phyloP scores from a whole-genome alignment of 352 stramenopile genomes.

The Globisporangium viniferum region DNA sequence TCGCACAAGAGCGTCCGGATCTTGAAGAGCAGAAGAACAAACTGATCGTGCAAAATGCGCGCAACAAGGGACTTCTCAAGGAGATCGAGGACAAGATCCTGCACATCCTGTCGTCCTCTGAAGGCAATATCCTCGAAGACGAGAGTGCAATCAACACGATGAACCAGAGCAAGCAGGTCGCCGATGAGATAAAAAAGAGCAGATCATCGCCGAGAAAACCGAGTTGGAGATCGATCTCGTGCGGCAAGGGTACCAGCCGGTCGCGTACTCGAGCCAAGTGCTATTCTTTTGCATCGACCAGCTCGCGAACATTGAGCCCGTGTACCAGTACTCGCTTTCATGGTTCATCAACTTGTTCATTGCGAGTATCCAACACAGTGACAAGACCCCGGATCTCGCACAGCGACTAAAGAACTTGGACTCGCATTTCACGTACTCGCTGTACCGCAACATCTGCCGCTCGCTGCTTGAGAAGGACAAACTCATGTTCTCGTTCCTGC shows the following conservation, averaged over 20 bases:
- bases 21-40: constrained; percentile 93
- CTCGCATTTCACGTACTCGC: constrained; percentile 89
- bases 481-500: constrained; percentile 91
- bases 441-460: constrained; percentile 92
- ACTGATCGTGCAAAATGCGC: constrained; percentile 89
- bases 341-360: constrained; percentile 94
- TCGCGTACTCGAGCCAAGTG: constrained; percentile 89
- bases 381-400: constrained; percentile 67
- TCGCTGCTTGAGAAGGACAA: constrained; percentile 94
- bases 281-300: constrained; percentile 95
- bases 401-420: constrained; percentile 82
- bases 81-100: constrained; percentile 95
- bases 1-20: constrained; percentile 90
- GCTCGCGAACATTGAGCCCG: constrained; percentile 92
- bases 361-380: constrained; percentile 84
- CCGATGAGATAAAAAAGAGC: constrained; percentile 93
- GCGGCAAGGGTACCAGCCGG: constrained; percentile 84
- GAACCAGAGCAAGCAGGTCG: constrained; percentile 88
- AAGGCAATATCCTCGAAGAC: constrained; percentile 94
- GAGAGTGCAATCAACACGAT: constrained; percentile 92
- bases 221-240: constrained; percentile 90
- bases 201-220: constrained; percentile 87
- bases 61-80: constrained; percentile 90
- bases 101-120: constrained; percentile 87
- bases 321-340: constrained; percentile 92